phyloP scores from a whole-genome alignment of 2,329 filamentous ascomycete species.

The Alternaria longipes region DNA sequence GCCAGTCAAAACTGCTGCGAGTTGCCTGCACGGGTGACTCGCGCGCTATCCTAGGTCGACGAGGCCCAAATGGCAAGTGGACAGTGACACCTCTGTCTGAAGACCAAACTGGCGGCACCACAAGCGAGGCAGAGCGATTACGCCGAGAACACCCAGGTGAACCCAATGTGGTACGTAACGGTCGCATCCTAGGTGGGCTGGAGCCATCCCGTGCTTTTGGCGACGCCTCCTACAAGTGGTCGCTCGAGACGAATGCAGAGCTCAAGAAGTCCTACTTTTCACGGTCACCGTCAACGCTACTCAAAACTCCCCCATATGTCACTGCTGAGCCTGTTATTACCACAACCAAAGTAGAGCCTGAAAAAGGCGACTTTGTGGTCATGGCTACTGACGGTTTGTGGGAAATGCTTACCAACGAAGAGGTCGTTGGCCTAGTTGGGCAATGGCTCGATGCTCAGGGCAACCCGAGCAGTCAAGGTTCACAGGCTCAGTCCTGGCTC shows the following conservation, averaged over 20 bases:
- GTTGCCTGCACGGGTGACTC: slow-evolving; percentile 97
- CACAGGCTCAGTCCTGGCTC: slow-evolving; percentile 68
- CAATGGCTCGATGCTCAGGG: slow-evolving; percentile 91
- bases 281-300: slow-evolving; percentile 75
- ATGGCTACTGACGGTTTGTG: slow-evolving; percentile 96
- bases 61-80: slow-evolving; percentile 85
- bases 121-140: slow-evolving; percentile 82
- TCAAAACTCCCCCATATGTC: slow-evolving; percentile 95
- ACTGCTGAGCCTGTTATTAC: slow-evolving; percentile 96
- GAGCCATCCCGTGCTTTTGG: slow-evolving; percentile 96
- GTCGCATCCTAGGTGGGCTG: slow-evolving; percentile 87
- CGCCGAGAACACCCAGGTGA: slow-evolving; percentile 89
- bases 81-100: slow-evolving; percentile 87
- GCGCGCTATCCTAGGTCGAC: slow-evolving; percentile 88
- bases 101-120: slow-evolving; percentile 92
- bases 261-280: slow-evolving; percentile 90
- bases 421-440: slow-evolving; percentile 94
- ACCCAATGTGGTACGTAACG: slow-evolving; percentile 84
- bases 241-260: slow-evolving; percentile 80
- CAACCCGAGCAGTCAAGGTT: slow-evolving; percentile 48
- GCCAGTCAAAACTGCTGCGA: slow-evolving; percentile 82
- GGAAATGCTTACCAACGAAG: slow-evolving; percentile 99
- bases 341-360: slow-evolving; percentile 88
- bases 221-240: slow-evolving; percentile 98
- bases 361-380: slow-evolving; percentile 92